phyloP scores from a whole-genome alignment of 768 basidiomycete genomes.

The Boletus barrowsii region DNA sequence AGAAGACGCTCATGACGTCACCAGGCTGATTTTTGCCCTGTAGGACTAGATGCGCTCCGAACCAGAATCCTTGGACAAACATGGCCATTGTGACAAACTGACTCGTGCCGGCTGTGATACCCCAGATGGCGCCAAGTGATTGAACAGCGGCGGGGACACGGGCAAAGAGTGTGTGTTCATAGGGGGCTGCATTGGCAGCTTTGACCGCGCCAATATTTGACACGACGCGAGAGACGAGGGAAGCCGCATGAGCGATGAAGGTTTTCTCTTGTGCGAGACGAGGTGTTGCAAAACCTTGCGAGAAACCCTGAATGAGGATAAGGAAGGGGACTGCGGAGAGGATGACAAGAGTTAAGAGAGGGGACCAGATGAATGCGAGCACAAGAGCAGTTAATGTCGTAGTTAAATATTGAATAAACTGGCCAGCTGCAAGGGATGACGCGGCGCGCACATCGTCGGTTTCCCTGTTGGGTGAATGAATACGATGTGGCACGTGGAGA shows the following conservation, averaged over 20 bases:
- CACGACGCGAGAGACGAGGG: slow-evolving; percentile 74
- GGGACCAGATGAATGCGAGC: slow-evolving; percentile 80
- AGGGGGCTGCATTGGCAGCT: slow-evolving; percentile 75
- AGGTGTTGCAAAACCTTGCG: slow-evolving; percentile 67
- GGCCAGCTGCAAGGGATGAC: slow-evolving; percentile 74
- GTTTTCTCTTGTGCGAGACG: slow-evolving; percentile 65
- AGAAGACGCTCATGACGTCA: slow-evolving; percentile 94
- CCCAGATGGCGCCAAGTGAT: slow-evolving; percentile 72
- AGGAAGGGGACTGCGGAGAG: slow-evolving; percentile 86
- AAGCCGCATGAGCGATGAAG: slow-evolving; percentile 68
- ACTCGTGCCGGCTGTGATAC: slow-evolving; percentile 56
- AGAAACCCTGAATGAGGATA: slow-evolving; percentile 68
- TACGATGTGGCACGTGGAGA: not conserved
- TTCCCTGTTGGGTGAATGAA: slow-evolving; percentile 53
- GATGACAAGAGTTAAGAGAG: slow-evolving; percentile 85
- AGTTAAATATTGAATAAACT: slow-evolving; percentile 74
- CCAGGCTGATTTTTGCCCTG: slow-evolving; percentile 66
- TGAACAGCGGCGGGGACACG: slow-evolving; percentile 46
- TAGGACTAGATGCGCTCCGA: slow-evolving; percentile 85
- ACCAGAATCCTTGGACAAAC: slow-evolving; percentile 99
- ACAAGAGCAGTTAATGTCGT: slow-evolving; percentile 76
- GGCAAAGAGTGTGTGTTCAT: slow-evolving; percentile 50
- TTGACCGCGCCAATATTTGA: slow-evolving; percentile 87
- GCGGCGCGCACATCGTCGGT: slow-evolving; percentile 92
- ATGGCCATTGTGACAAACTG: slow-evolving; percentile 87